Evolutionary conservation across 805 yeast species (phyloP), one percentile per base, ranked within the genome.

Genomic region (Spathaspora gorwiae): DNA sequence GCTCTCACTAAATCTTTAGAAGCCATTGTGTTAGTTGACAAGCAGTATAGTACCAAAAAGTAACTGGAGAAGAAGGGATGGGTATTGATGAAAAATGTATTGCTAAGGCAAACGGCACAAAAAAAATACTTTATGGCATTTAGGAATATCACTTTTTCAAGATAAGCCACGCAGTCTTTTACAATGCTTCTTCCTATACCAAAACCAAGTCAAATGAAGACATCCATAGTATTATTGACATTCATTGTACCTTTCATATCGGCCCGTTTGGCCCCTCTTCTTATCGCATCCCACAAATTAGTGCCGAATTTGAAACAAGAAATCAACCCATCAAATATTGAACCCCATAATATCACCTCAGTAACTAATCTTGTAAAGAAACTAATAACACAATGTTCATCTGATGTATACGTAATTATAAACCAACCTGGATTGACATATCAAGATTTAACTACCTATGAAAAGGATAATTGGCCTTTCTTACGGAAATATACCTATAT

Each of bases 401-500:
- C 71, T 1, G 75, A 71, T 46, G 67, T 54, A 34, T 71, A 70
- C 44, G 38, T 71, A 12, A 52, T 71, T 6, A 51, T 70, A 10
- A 63, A 70, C 49, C 62, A 61, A n/a, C 76, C 76, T 1, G 75
- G 75, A 8, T 57, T 71, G 39, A 47, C 46, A 6, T 55, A 49
- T 35, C 47, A 48, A 9, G 75, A 71, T 47, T 26, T 71, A 43
- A 56, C 56, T 5, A 55, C 47, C 26, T 26, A 29, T 1, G 54
- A 68, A 32, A 70, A 70, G 48, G 67, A 61, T 12, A 53, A 57
- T 31, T 81, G 83, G 69, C 70, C 67, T 1, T 68, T 74, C 47
- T 50, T 84, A 5, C 69, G 83, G 47, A 70, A 75, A 36, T 76
- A 79, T 54, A 56, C 81, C 49, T 61, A 71, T 19, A 65, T 72